phyloP scores from a whole-genome alignment of 441 rosid species.

The Arabidopsis hybrid region DNA sequence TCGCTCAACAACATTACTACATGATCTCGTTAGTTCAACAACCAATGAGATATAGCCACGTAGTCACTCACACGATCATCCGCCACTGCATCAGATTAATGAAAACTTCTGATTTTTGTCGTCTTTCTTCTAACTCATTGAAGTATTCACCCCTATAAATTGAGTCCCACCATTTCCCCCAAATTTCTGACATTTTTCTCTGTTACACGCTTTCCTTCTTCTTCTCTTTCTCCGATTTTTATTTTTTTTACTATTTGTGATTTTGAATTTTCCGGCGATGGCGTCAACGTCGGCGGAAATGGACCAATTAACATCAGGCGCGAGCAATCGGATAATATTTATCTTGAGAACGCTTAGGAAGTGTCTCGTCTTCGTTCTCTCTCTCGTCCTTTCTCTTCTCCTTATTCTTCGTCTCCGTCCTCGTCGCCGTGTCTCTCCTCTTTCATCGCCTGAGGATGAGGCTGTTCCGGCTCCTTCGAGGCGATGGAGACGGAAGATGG shows the following conservation, averaged over 20 bases:
- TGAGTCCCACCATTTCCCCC: constrained; percentile 41
- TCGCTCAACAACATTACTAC: background rate
- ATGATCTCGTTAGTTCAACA: constrained; percentile 23
- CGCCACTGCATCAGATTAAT: constrained; percentile 15
- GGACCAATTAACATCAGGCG: constrained; percentile 92
- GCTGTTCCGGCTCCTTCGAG: constrained; percentile 43
- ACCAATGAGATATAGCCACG: constrained; percentile 22
- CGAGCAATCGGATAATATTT: constrained; percentile 93
- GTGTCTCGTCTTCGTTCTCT: constrained; percentile 53
- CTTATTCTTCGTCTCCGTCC: constrained; percentile 61
- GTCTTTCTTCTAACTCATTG: constrained; percentile 12
- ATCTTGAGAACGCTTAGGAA: constrained; percentile 61
- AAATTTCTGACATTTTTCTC: constrained; percentile 34
- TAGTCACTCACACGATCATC: background rate
- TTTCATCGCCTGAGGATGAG: constrained; percentile 37
- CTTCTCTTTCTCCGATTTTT: background rate
- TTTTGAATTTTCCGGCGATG: constrained; percentile 34
- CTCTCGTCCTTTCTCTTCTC: constrained; percentile 59
- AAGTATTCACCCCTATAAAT: constrained; percentile 42
- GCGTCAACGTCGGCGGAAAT: constrained; percentile 65
- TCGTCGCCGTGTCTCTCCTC: constrained; percentile 47
- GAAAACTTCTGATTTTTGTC: constrained; percentile 9
- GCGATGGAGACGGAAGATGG: constrained; percentile 50
- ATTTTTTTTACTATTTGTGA: background rate
- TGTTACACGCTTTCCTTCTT: constrained; percentile 29